These are phyloP conservation scores for Sphaerulina populicola DNA, from an alignment of 2,329 filamentous ascomycete genomes.

Conservation along the genomic window DNA sequence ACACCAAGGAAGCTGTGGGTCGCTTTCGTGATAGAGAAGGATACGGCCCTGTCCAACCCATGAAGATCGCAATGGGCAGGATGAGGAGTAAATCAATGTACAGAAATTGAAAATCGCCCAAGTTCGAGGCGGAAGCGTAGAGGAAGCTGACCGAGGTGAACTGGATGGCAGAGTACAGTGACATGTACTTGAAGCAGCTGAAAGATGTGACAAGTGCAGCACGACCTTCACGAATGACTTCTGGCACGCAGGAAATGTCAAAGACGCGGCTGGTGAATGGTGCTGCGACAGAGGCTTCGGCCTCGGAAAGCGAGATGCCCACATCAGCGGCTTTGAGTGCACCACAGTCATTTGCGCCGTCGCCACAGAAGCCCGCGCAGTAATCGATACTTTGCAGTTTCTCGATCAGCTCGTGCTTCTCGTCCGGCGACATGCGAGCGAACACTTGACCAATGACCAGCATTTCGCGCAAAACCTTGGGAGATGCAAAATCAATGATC, in stretches of 20 bases:
- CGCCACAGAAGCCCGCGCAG: constrained; percentile 90
- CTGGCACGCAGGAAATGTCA: constrained; percentile 89
- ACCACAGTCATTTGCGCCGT: constrained; percentile 95
- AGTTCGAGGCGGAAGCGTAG: constrained; percentile 84
- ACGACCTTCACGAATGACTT: constrained; percentile 86
- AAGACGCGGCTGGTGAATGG: constrained; percentile 94
- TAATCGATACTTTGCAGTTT: constrained; percentile 96
- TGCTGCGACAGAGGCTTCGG: constrained; percentile 94
- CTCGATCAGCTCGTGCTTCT: constrained; percentile 95
- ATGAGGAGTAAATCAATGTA: constrained; percentile 93
- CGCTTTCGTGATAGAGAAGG: constrained; percentile 69
- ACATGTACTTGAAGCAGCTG: constrained; percentile 99
- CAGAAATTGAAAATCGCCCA: constrained; percentile 96
- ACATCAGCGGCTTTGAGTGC: constrained; percentile 96
- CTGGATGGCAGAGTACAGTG: constrained; percentile 96
- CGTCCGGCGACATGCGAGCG: constrained; percentile 96
- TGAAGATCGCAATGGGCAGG: constrained; percentile 92
- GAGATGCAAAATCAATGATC: constrained; percentile 82
- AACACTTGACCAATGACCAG: constrained; percentile 88
- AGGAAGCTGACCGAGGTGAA: constrained; percentile 96
- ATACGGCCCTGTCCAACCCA: constrained; percentile 92
- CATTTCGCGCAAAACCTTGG: constrained; percentile 75
- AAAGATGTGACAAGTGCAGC: constrained; percentile 96
- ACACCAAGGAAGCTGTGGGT: constrained; percentile 86
- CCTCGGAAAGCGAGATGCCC: constrained; percentile 91